phyloP scores from a whole-genome alignment of 2,329 filamentous ascomycete genomes.

The Paradendryphiella salina region DNA sequence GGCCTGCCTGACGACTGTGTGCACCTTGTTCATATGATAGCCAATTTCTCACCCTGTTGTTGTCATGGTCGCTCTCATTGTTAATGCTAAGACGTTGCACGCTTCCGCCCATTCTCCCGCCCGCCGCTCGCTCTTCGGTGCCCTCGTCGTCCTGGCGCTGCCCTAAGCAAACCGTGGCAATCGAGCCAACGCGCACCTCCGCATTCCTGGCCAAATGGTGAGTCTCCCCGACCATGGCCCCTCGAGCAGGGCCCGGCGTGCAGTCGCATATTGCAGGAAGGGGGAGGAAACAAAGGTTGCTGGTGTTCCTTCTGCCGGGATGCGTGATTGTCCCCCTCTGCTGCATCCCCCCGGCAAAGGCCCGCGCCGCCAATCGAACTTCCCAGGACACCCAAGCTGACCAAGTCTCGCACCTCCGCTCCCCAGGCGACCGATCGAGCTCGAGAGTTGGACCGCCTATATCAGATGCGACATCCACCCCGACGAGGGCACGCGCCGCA shows the following conservation, averaged over 20 bases:
- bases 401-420: constrained; percentile 20
- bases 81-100: constrained; percentile 11
- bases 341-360: constrained; percentile 11
- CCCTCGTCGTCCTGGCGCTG: constrained; percentile 11
- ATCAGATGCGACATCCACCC: constrained; percentile 57
- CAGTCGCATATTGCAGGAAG: no score
- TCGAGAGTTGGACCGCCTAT: constrained; percentile 52
- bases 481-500: constrained; percentile 63
- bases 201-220: constrained; percentile 32
- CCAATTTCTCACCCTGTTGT: constrained; percentile 9
- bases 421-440: constrained; percentile 48
- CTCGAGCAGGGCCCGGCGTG: no score
- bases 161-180: constrained; percentile 26
- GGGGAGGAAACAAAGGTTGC: neutral
- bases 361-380: constrained; percentile 9
- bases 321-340: neutral
- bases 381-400: constrained; percentile 29
- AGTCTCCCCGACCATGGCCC: constrained; percentile 11
- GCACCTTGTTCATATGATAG: constrained; percentile 2
- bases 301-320: neutral
- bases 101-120: constrained; percentile 4
- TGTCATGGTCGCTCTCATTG: constrained; percentile 16
- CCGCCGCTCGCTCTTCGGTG: constrained; percentile 17
- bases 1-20: constrained; percentile 10
- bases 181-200: constrained; percentile 17